Evolutionary conservation across 495 filamentous ascomycete genomes (phyloP).

Genomic region (Wilcoxina mikolae): DNA sequence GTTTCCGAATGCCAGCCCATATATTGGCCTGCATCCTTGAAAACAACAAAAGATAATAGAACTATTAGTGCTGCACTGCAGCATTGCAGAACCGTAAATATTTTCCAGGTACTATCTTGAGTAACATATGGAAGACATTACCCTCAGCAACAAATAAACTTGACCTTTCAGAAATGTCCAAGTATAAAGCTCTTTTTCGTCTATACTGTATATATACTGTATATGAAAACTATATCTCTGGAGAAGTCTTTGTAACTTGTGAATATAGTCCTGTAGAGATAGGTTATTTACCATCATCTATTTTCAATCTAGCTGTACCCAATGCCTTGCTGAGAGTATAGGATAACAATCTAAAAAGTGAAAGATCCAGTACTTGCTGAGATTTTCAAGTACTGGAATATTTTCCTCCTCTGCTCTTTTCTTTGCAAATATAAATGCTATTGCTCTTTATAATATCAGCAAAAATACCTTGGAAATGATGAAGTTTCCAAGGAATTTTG

Average conservation of each 20-base stretch:
- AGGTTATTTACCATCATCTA: neutral
- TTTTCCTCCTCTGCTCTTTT: neutral
- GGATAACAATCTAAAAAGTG: constrained; percentile 5
- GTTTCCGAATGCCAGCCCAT: constrained; percentile 3
- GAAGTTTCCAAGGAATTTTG: no score
- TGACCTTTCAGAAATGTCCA: constrained; percentile 4
- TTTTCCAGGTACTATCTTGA: no score
- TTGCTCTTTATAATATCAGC: no score
- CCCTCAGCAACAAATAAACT: constrained; percentile 3
- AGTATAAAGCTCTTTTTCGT: constrained; percentile 10
- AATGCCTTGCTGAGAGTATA: neutral
- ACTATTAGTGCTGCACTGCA: neutral
- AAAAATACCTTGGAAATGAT: no score
- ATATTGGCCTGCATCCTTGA: constrained; percentile 3
- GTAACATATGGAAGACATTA: neutral
- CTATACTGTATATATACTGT: constrained; percentile 8
- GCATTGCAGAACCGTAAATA: constrained; percentile 4
- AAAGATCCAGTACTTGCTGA: neutral
- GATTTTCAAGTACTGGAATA: neutral
- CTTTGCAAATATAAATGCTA: neutral
- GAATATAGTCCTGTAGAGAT: neutral
- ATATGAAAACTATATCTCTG: neutral
- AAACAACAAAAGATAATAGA: constrained; percentile 1
- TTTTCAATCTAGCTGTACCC: neutral
- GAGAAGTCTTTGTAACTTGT: neutral